phyloP scores from a whole-genome alignment of 2,329 filamentous ascomycete species.

The Pseudogymnoascus sp. region DNA sequence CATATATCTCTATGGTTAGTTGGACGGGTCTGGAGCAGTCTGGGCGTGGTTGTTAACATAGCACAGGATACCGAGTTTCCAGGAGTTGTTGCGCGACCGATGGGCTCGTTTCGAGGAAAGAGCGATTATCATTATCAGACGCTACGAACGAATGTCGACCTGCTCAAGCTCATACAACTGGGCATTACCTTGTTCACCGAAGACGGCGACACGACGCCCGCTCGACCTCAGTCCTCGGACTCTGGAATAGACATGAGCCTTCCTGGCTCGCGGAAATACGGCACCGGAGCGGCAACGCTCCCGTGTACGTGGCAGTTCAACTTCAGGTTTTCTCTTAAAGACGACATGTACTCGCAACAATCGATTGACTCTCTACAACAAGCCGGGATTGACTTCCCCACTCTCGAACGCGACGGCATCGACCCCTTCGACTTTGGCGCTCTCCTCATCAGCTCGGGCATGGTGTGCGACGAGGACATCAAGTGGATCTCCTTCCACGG shows the following conservation, averaged over 20 bases:
- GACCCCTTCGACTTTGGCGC: conserved; percentile 83
- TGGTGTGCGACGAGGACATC: conserved; percentile 79
- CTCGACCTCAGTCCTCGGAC: conserved; percentile 43
- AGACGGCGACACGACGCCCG: conserved; percentile 77
- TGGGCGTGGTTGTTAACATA: not conserved
- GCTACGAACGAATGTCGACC: conserved; percentile 89
- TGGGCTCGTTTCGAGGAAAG: conserved; percentile 89
- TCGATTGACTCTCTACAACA: conserved; percentile 87
- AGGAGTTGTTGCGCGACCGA: conserved; percentile 91
- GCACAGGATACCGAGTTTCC: conserved; percentile 91
- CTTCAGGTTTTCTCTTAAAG: conserved; percentile 88
- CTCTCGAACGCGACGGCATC: conserved; percentile 81
- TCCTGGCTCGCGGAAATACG: conserved; percentile 34
- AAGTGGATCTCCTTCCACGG: conserved; percentile 98
- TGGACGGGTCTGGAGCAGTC: conserved; percentile 15
- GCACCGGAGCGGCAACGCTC: conserved; percentile 42
- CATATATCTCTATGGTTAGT: conserved; percentile 94
- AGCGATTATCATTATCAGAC: conserved; percentile 99
- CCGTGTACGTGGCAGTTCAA: conserved; percentile 99
- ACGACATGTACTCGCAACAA: conserved; percentile 96
- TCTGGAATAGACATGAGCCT: conserved; percentile 36
- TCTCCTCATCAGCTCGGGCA: conserved; percentile 81
- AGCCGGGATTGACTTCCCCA: conserved; percentile 84
- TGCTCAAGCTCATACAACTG: conserved; percentile 95
- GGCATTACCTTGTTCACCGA: conserved; percentile 89